Percentiles rank a stretch among this genome's conserved stretches.
These are phyloP conservation scores for Penicillium salamii DNA, from an alignment of 495 filamentous ascomycete species.

Conservation along the genomic window DNA sequence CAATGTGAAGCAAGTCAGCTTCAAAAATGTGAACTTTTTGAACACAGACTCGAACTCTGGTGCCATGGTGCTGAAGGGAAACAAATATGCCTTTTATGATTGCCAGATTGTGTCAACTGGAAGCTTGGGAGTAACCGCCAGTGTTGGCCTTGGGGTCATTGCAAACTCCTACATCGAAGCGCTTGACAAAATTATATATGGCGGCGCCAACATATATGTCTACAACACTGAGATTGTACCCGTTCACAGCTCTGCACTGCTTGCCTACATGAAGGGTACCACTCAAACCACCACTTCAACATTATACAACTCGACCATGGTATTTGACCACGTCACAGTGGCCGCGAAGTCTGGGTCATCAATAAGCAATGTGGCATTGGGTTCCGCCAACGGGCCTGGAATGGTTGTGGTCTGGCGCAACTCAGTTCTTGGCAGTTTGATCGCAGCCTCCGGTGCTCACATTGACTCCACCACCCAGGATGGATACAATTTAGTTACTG, in stretches of 20 bases:
- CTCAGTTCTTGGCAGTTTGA: slow-evolving; percentile 6
- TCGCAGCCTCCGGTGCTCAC: slow-evolving; percentile 7
- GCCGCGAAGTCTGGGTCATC: slow-evolving; percentile 9
- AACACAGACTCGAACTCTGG: slow-evolving; percentile 1
- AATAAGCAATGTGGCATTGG: slow-evolving; percentile 4
- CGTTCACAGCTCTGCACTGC: slow-evolving; percentile 2
- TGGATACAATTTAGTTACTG: neutral
- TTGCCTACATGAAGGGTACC: slow-evolving; percentile 14
- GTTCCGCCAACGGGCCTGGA: slow-evolving; percentile 9
- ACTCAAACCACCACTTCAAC: neutral
- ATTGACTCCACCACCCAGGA: slow-evolving; percentile 2
- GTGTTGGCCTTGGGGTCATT: slow-evolving; percentile 12
- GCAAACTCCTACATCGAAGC: slow-evolving; percentile 12
- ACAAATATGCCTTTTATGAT: slow-evolving; percentile 14
- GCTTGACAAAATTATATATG: slow-evolving; percentile 12
- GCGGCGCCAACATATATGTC: slow-evolving; percentile 6
- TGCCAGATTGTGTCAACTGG: slow-evolving; percentile 12
- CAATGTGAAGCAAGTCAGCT: slow-evolving; percentile 8
- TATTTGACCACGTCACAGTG: slow-evolving; percentile 9
- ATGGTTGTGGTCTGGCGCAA: slow-evolving; percentile 8
- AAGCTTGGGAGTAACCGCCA: slow-evolving; percentile 11
- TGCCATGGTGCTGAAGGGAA: slow-evolving; percentile 11
- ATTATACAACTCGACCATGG: slow-evolving; percentile 9
- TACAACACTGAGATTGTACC: slow-evolving; percentile 12
- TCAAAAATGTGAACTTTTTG: slow-evolving; percentile 10